Conservation (phyloP, 2,329 filamentous ascomycete species). For the Dothideomycetidae sp. region DNA sequence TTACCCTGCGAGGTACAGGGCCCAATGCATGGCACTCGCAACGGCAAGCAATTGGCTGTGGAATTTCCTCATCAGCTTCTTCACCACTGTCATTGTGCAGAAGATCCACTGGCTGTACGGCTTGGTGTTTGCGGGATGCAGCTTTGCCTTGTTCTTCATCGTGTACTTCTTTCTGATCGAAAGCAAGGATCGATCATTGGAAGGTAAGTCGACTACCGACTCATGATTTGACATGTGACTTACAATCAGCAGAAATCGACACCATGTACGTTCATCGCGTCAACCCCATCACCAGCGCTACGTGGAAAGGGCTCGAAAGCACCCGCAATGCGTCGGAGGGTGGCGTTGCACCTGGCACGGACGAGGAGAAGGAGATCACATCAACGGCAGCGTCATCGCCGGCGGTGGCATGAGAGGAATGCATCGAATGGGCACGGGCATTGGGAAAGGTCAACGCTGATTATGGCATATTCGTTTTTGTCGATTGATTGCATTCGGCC, state of each 20-base stretch:
- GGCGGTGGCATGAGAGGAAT: no score
- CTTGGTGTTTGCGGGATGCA: constrained; percentile 27
- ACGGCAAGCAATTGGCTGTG: constrained; percentile 32
- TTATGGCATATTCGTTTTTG: no score
- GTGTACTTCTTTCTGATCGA: constrained; percentile 29
- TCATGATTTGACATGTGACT: no score
- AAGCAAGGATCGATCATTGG: constrained; percentile 24
- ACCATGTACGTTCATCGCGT: constrained; percentile 15
- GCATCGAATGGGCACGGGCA: no score
- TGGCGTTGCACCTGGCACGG: no score
- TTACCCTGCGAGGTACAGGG: constrained; percentile 26
- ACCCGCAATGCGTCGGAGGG: no score
- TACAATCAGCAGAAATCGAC: constrained; percentile 13
- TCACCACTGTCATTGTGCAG: constrained; percentile 24
- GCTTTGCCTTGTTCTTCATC: constrained; percentile 20
- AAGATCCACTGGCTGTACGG: constrained; percentile 28
- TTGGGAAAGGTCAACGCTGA: no score
- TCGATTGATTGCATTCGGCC: no score
- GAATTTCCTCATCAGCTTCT: constrained; percentile 29
- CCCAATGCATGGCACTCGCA: constrained; percentile 31
- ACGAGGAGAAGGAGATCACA: no score
- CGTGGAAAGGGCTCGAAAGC: constrained; percentile 12
- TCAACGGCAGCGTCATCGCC: no score
- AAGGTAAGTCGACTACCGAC: constrained; percentile 20
- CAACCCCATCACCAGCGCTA: constrained; percentile 18